Evolutionary conservation across 345 rosid species (phyloP).

Genomic region (Sisymbrium irio): DNA sequence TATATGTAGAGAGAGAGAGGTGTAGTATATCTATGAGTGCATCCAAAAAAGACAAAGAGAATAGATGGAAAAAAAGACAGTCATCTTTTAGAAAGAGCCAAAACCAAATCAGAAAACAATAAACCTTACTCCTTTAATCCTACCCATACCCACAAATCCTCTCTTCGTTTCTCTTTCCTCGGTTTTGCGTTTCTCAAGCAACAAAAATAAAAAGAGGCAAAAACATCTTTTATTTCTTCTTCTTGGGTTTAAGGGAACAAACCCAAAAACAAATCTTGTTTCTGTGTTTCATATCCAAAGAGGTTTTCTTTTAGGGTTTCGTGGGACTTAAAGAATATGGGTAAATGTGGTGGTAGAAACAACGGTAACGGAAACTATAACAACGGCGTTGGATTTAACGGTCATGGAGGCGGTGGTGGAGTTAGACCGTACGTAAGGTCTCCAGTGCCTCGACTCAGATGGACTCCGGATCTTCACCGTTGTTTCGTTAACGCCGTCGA

Average conservation of each 20-base stretch:
- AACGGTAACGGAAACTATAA: slow-evolving; percentile 22
- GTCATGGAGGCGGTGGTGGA: slow-evolving; percentile 49
- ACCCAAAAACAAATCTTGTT: neutral
- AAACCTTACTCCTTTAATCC: slow-evolving; percentile 26
- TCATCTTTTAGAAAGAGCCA: slow-evolving; percentile 28
- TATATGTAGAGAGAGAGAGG: neutral
- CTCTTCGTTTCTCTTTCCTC: slow-evolving; percentile 11
- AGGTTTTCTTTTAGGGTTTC: slow-evolving; percentile 5
- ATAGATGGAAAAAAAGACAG: slow-evolving; percentile 34
- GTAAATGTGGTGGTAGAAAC: slow-evolving; percentile 59
- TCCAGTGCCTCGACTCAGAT: slow-evolving; percentile 82
- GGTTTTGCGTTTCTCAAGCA: neutral
- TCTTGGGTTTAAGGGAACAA: neutral
- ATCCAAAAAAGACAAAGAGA: slow-evolving; percentile 41
- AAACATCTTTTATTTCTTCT: neutral
- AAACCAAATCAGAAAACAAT: slow-evolving; percentile 22
- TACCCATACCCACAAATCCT: slow-evolving; percentile 17
- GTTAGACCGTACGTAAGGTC: slow-evolving; percentile 90
- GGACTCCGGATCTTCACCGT: slow-evolving; percentile 98
- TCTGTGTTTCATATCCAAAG: neutral
- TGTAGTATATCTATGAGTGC: slow-evolving; percentile 11
- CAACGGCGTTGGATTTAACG: slow-evolving; percentile 11
- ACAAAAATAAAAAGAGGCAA: neutral
- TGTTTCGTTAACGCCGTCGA: slow-evolving; percentile 89
- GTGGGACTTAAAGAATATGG: slow-evolving; percentile 40